phyloP scores from a whole-genome alignment of 805 yeast genomes.

The Grigorovia humatica region DNA sequence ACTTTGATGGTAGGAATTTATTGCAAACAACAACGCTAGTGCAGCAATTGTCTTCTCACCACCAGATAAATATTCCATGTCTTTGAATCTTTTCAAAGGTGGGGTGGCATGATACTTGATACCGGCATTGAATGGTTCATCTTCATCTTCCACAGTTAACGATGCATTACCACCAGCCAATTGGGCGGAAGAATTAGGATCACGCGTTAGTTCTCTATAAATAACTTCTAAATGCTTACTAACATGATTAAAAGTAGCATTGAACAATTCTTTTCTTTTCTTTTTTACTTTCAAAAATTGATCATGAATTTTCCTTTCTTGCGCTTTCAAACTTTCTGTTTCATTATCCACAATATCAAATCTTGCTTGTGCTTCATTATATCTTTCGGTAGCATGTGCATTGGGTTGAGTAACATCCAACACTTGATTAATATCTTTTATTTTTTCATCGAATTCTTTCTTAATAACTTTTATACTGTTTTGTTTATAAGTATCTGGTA shows the following conservation, averaged over 20 bases:
- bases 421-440: slow-evolving; percentile 29
- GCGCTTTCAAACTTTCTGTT: slow-evolving; percentile 47
- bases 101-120: slow-evolving; percentile 91
- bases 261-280: slow-evolving; percentile 52
- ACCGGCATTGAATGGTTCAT: slow-evolving; percentile 79
- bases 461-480: slow-evolving; percentile 22
- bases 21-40: slow-evolving; percentile 78
- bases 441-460: slow-evolving; percentile 30
- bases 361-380: slow-evolving; percentile 54
- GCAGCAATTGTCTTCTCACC: slow-evolving; percentile 98
- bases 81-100: slow-evolving; percentile 85
- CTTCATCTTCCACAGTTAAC: slow-evolving; percentile 75
- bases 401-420: slow-evolving; percentile 55
- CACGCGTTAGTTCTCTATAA: slow-evolving; percentile 76
- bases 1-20: slow-evolving; percentile 83
- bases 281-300: slow-evolving; percentile 51
- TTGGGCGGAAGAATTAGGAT: slow-evolving; percentile 40
- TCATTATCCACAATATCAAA: slow-evolving; percentile 55
- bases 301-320: slow-evolving; percentile 44
- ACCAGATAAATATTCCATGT: slow-evolving; percentile 86
- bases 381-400: slow-evolving; percentile 65
- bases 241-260: slow-evolving; percentile 67
- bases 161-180: slow-evolving; percentile 92
- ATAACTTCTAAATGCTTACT: slow-evolving; percentile 60
- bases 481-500: slow-evolving; percentile 37